A percentile compares a stretch with the other conserved stretches of the same genome.
These are phyloP conservation scores for Sporothrix pallida DNA, from an alignment of 2,329 filamentous ascomycete genomes.

Conservation along the genomic window DNA sequence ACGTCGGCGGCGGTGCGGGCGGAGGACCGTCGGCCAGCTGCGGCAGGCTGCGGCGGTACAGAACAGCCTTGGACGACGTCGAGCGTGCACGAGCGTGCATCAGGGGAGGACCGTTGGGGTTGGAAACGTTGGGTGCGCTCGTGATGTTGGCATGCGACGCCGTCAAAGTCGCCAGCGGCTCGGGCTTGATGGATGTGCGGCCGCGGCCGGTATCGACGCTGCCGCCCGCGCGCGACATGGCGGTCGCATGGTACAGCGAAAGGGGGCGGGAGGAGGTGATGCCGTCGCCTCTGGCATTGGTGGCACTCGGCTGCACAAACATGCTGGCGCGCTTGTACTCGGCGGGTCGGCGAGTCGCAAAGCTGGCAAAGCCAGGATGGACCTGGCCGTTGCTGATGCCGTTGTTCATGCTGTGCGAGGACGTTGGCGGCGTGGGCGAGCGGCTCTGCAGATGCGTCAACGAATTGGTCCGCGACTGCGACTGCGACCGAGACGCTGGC, in stretches of 20 bases:
- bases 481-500: constrained; percentile 15
- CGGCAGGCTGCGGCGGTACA: constrained; percentile 57
- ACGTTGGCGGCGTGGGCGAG: constrained; percentile 1
- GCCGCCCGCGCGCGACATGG: constrained; percentile 15
- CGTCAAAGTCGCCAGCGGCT: constrained; percentile 28
- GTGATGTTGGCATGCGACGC: not conserved
- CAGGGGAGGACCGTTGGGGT: constrained; percentile 27
- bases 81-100: constrained; percentile 41
- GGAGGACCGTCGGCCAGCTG: constrained; percentile 58
- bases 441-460: constrained; percentile 14
- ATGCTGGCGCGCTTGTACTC: constrained; percentile 41
- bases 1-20: constrained; percentile 60
- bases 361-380: not conserved
- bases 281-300: not conserved
- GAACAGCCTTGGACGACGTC: constrained; percentile 34
- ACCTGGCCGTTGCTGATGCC: not conserved
- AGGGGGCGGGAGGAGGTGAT: not conserved
- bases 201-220: constrained; percentile 19
- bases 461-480: constrained; percentile 25
- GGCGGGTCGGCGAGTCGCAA: not conserved
- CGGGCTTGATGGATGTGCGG: constrained; percentile 23
- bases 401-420: constrained; percentile 10
- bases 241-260: constrained; percentile 8
- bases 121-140: constrained; percentile 19
- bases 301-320: constrained; percentile 37